phyloP scores from a whole-genome alignment of 2,329 filamentous ascomycete species.

The Monosporascus ibericus region DNA sequence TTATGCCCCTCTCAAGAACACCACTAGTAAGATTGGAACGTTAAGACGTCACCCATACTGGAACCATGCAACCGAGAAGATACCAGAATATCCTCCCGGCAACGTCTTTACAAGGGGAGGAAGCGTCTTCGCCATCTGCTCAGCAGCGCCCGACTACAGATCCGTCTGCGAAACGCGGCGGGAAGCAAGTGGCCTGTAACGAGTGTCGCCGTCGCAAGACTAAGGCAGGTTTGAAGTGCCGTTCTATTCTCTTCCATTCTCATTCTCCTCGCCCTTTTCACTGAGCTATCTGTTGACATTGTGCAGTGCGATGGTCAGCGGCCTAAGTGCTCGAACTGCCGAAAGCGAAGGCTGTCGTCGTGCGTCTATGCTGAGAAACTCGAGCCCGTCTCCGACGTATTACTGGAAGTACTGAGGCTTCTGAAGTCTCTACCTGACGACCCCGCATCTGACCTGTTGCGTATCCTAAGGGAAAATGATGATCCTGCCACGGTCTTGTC shows the following conservation, averaged over 20 bases:
- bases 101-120: neutral
- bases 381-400: constrained; percentile 8
- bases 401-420: constrained; percentile 18
- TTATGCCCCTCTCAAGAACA: too few relatives aligned
- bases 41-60: neutral
- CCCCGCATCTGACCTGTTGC: constrained; percentile 13
- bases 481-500: constrained; percentile 17
- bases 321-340: constrained; percentile 13
- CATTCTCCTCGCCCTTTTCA: neutral
- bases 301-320: constrained; percentile 15
- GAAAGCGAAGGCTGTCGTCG: constrained; percentile 4
- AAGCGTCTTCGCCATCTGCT: neutral
- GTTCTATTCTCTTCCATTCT: neutral
- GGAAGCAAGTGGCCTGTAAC: constrained; percentile 12
- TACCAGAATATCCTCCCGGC: constrained; percentile 6
- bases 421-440: constrained; percentile 14
- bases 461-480: constrained; percentile 12
- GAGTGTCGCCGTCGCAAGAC: constrained; percentile 15
- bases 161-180: neutral
- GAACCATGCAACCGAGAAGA: constrained; percentile 5
- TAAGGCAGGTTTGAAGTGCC: constrained; percentile 7
- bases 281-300: neutral
- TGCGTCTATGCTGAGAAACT: constrained; percentile 13
- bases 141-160: constrained; percentile 1
- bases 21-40: neutral